Percentiles rank a stretch among this genome's conserved stretches.
Evolutionary conservation across 2,329 filamentous ascomycete species (phyloP).

Genomic region (Verticillium klebahnii): DNA sequence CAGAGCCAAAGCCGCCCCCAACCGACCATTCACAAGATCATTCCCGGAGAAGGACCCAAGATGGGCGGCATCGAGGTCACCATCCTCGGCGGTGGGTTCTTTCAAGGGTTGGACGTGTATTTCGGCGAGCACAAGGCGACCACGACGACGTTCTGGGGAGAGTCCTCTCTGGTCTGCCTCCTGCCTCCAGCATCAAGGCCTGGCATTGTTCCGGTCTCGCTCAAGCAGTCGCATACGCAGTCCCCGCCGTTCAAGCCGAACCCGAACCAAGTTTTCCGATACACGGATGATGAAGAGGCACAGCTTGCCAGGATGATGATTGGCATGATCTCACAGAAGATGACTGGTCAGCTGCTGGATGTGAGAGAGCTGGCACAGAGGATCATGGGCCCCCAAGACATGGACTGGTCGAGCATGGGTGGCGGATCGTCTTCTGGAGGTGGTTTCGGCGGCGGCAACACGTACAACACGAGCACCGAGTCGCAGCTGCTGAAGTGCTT

Average conservation of each 20-base stretch:
- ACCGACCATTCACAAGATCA: conserved; percentile 73
- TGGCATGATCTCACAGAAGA: conserved; percentile 59
- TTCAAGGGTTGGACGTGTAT: conserved; percentile 72
- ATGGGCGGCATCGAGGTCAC: conserved; percentile 85
- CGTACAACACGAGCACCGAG: conserved; percentile 46
- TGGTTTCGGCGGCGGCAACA: conserved; percentile 33
- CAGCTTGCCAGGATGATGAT: conserved; percentile 64
- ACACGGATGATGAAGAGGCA: conserved; percentile 66
- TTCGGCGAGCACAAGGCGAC: conserved; percentile 66
- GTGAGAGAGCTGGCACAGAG: conserved; percentile 57
- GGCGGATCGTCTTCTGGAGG: conserved; percentile 28
- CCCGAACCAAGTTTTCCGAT: conserved; percentile 59
- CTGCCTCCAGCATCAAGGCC: conserved; percentile 65
- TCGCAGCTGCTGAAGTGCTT: conserved; percentile 66
- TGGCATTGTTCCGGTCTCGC: conserved; percentile 66
- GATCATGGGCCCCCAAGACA: conserved; percentile 47
- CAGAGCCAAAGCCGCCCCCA: conserved; percentile 19
- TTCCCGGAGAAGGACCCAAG: conserved; percentile 76
- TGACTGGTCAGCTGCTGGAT: conserved; percentile 59
- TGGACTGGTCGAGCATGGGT: conserved; percentile 37
- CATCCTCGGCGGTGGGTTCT: conserved; percentile 75
- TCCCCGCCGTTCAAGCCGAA: conserved; percentile 26
- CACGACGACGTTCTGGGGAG: conserved; percentile 76
- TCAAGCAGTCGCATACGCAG: conserved; percentile 47
- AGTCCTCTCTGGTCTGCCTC: conserved; percentile 74